phyloP scores from a whole-genome alignment of 208 protist species.

The Acanthamoeba lenticulata region DNA sequence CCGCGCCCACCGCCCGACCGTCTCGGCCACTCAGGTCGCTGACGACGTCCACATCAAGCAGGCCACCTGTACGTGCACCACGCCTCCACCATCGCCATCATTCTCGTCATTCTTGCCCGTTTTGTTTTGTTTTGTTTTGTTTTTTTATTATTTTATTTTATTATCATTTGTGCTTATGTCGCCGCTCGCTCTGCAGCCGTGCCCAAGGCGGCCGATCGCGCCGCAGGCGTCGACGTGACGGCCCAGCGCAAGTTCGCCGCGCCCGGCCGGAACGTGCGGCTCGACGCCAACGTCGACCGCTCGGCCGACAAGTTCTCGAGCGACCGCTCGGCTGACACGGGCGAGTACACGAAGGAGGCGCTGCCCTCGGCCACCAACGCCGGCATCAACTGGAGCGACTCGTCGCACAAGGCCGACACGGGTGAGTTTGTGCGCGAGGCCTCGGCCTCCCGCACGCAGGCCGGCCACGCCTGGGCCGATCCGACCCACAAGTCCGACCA shows the following conservation, averaged over 20 bases:
- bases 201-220: constrained; percentile 25
- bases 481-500: background rate
- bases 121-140: background rate
- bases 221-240: background rate
- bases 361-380: constrained; percentile 20
- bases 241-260: constrained; percentile 44
- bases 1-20: background rate
- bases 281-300: background rate
- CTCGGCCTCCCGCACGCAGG: constrained; percentile 1
- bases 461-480: background rate
- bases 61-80: background rate
- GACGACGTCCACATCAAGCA: constrained; percentile 52
- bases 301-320: background rate
- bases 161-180: background rate
- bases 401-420: background rate
- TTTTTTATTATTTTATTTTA: background rate
- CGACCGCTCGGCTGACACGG: constrained; percentile 3
- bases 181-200: background rate
- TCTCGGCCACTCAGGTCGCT: constrained; percentile 8
- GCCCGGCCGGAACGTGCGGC: constrained; percentile 1
- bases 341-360: constrained; percentile 41
- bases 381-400: constrained; percentile 17
- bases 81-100: background rate
- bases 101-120: background rate
- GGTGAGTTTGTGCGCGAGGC: constrained; percentile 16